phyloP scores from a whole-genome alignment of 805 yeast genomes.

The Kodamaea neixiangensis region DNA sequence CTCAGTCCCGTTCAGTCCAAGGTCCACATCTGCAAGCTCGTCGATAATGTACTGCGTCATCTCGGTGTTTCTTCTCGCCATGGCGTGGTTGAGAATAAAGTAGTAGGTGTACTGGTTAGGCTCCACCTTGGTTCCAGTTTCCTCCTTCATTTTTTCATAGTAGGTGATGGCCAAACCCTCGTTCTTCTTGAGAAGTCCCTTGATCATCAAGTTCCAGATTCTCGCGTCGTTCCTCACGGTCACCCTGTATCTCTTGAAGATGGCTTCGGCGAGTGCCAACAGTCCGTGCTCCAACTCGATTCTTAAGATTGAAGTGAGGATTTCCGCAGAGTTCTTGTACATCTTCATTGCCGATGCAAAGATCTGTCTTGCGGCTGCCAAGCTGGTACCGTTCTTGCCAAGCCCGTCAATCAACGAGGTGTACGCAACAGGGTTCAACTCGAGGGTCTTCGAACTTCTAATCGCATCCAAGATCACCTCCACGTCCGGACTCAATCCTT shows the following conservation, averaged over 20 bases:
- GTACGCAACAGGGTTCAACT: conserved; percentile 47
- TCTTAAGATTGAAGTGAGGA: conserved; percentile 49
- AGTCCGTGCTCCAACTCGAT: conserved; percentile 48
- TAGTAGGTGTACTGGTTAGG: conserved; percentile 56
- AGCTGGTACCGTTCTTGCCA: conserved; percentile 46
- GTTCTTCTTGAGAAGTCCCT: conserved; percentile 27
- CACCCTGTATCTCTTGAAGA: conserved; percentile 36
- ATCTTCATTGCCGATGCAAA: conserved; percentile 42
- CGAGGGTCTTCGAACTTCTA: conserved; percentile 27
- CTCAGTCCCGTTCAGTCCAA: conserved; percentile 37
- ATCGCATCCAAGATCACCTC: conserved; percentile 44
- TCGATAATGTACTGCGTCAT: conserved; percentile 37
- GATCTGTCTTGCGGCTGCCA: conserved; percentile 52
- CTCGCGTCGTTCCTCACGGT: conserved; percentile 38
- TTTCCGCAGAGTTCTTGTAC: conserved; percentile 33
- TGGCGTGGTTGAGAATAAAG: conserved; percentile 45
- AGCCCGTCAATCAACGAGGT: conserved; percentile 58
- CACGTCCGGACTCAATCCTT: conserved; percentile 45
- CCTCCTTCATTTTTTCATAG: conserved; percentile 34
- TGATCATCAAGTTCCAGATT: conserved; percentile 44
- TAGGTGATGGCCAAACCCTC: conserved; percentile 45
- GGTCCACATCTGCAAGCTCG: conserved; percentile 34
- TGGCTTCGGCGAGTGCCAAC: conserved; percentile 28
- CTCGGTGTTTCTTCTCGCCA: conserved; percentile 29
- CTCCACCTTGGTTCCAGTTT: conserved; percentile 18